A percentile compares a stretch with the other conserved stretches of the same genome.
These are phyloP conservation scores for Rhinocladiella mackenziei DNA, from an alignment of 2,329 filamentous ascomycete genomes.

Conservation along the genomic window DNA sequence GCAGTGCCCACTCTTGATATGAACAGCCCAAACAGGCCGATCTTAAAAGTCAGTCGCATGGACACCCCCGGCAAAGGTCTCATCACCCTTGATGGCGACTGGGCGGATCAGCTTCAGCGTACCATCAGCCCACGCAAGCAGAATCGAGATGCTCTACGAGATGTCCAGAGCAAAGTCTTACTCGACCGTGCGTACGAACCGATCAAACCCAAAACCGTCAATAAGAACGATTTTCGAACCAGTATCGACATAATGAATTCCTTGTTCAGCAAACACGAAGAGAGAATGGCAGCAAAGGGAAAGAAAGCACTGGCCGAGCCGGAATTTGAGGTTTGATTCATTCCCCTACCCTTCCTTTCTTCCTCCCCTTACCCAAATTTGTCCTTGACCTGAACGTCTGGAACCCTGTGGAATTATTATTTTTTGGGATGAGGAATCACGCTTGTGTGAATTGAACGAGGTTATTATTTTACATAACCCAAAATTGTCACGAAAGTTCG, in stretches of 20 bases:
- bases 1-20: conserved; percentile 21
- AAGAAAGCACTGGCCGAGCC: conserved; percentile 55
- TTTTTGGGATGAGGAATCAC: no score
- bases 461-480: no score
- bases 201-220: conserved; percentile 29
- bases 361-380: conserved; percentile 25
- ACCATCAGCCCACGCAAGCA: conserved; percentile 93
- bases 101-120: conserved; percentile 88
- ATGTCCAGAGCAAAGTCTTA: conserved; percentile 59
- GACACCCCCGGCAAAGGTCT: conserved; percentile 53
- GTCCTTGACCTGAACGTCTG: conserved; percentile 8
- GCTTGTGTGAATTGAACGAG: no score
- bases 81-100: conserved; percentile 68
- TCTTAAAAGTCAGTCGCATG: conserved; percentile 29
- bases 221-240: conserved; percentile 67
- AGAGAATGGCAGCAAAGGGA: conserved; percentile 52
- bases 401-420: conserved; percentile 8
- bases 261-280: conserved; percentile 67
- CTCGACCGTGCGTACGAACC: conserved; percentile 43
- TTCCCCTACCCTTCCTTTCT: conserved; percentile 40
- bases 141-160: conserved; percentile 69
- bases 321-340: conserved; percentile 89
- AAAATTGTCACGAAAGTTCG: conserved; percentile 12
- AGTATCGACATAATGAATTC: conserved; percentile 97
- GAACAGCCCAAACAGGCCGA: conserved; percentile 20